Evolutionary conservation across 257 asterid genomes (phyloP).

Genomic region (Nicotiana sylvestris): DNA sequence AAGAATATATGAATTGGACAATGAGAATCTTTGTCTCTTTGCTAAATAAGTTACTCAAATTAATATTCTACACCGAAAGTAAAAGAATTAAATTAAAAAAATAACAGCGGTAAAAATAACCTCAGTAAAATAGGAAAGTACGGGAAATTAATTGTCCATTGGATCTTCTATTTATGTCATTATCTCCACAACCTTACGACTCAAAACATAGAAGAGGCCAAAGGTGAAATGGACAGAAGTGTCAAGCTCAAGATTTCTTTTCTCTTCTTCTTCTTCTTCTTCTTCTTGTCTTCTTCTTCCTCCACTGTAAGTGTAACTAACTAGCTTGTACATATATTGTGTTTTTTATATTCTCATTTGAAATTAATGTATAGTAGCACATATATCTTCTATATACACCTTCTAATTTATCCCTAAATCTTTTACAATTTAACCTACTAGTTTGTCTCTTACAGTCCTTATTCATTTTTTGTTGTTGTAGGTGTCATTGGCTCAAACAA

Average conservation of each 20-base stretch:
- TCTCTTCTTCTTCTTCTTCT: conserved; percentile 33
- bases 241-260: conserved; percentile 30
- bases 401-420: conserved; percentile 12
- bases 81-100: not conserved
- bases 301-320: conserved; percentile 32
- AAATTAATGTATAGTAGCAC: not conserved
- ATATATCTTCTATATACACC: not conserved
- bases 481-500: conserved; percentile 37
- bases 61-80: not conserved
- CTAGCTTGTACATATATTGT: not conserved
- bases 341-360: not conserved
- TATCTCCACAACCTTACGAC: conserved; percentile 19
- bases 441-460: conserved; percentile 20
- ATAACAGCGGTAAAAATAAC: conserved; percentile 14
- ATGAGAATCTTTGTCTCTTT: conserved; percentile 17
- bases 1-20: conserved; percentile 10
- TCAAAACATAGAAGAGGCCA: conserved; percentile 10
- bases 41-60: not conserved
- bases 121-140: not conserved
- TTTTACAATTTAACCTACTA: not conserved
- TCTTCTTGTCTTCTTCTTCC: conserved; percentile 41
- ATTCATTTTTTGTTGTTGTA: conserved; percentile 20
- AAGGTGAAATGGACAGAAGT: conserved; percentile 36
- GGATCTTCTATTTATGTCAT: conserved; percentile 35
- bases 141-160: not conserved